These are phyloP conservation scores for Articulospora tetracladia DNA, from an alignment of 495 filamentous ascomycete species.

Conservation along the genomic window DNA sequence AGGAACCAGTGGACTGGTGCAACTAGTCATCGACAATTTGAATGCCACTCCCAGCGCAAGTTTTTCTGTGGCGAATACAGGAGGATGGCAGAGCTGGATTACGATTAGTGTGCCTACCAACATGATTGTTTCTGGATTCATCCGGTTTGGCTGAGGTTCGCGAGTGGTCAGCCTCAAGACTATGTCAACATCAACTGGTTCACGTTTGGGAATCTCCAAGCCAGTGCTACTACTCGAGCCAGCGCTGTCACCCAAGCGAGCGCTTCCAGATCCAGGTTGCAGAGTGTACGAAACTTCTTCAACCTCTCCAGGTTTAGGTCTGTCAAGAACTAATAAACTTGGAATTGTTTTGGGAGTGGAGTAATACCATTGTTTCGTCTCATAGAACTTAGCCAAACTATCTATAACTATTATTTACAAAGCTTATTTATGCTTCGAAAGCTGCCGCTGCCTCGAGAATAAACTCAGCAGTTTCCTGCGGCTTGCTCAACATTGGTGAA, in stretches of 20 bases:
- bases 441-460: slow-evolving; percentile 27
- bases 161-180: slow-evolving; percentile 1
- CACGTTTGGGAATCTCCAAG: neutral
- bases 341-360: too few relatives aligned
- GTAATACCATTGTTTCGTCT: too few relatives aligned
- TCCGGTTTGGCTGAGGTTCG: neutral
- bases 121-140: neutral
- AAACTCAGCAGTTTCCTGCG: slow-evolving; percentile 28
- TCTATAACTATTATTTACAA: neutral
- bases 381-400: too few relatives aligned
- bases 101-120: slow-evolving; percentile 10
- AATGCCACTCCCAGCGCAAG: slow-evolving; percentile 14
- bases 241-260: neutral
- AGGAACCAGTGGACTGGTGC: slow-evolving; percentile 13
- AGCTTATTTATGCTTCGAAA: slow-evolving; percentile 7
- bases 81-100: slow-evolving; percentile 22
- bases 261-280: neutral
- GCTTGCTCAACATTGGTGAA: slow-evolving; percentile 30
- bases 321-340: neutral
- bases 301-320: neutral
- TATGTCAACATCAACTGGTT: slow-evolving; percentile 10
- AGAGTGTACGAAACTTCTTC: neutral
- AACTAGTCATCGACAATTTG: slow-evolving; percentile 13
- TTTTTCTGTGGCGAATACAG: slow-evolving; percentile 15
- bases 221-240: neutral